Conservation (phyloP, 805 yeast genomes). For the Komagataella phaffii region DNA sequence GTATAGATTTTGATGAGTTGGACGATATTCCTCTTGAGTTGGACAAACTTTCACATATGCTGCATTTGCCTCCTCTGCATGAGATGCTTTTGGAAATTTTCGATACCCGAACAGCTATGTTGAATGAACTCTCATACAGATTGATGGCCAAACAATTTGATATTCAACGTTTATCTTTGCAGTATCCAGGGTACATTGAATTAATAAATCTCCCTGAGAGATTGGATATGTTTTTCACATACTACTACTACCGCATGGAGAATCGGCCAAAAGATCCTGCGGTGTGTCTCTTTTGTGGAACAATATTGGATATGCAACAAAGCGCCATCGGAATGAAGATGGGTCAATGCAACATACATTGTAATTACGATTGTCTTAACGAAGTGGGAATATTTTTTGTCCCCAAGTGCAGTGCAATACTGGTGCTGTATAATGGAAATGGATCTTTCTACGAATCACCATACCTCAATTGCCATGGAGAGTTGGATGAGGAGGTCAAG, state of each 20-base stretch:
- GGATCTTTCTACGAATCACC: conserved; percentile 85
- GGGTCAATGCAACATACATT: conserved; percentile 79
- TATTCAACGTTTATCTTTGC: conserved; percentile 14
- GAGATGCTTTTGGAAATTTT: conserved; percentile 21
- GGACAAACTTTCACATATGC: conserved; percentile 33
- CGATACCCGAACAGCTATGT: background rate
- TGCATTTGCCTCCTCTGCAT: conserved; percentile 35
- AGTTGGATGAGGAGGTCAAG: conserved; percentile 60
- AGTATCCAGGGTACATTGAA: conserved; percentile 54
- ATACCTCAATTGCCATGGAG: conserved; percentile 78
- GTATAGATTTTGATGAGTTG: conserved; percentile 14
- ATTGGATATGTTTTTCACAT: conserved; percentile 56
- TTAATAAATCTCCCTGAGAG: conserved; percentile 53
- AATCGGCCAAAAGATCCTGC: conserved; percentile 59
- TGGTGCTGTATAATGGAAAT: conserved; percentile 54
- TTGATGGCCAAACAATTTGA: background rate
- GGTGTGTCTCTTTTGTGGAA: conserved; percentile 74
- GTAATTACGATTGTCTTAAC: conserved; percentile 44
- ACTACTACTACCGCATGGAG: conserved; percentile 33
- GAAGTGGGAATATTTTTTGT: conserved; percentile 60
- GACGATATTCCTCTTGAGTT: conserved; percentile 28
- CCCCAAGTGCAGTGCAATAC: conserved; percentile 53
- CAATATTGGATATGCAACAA: conserved; percentile 52
- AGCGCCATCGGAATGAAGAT: conserved; percentile 34
- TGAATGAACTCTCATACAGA: background rate